Conservation (phyloP, 768 basidiomycete genomes). For the Agaricus blazei region DNA sequence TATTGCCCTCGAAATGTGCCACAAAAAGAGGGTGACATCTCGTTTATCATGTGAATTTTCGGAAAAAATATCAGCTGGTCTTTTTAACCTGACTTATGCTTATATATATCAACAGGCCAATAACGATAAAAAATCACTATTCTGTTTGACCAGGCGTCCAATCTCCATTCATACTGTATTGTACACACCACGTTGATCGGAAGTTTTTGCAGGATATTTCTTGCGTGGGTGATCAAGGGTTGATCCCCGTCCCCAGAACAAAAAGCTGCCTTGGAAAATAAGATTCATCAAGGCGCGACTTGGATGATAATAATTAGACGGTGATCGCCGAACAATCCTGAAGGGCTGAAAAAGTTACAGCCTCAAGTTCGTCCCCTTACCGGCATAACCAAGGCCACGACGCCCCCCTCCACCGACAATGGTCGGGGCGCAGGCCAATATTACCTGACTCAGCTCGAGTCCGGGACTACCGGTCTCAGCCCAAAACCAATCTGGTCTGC, state of each 20-base stretch:
- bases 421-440: no score
- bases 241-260: neutral
- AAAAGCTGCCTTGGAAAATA: neutral
- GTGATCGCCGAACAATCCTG: neutral
- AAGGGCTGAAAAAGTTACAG: neutral
- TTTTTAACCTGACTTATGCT: neutral
- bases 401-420: no score
- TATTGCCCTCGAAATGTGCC: conserved; percentile 5
- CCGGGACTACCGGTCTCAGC: no score
- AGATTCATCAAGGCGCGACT: neutral
- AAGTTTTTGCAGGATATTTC: neutral
- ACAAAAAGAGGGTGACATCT: neutral
- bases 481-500: no score
- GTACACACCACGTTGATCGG: neutral
- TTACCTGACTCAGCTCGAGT: no score
- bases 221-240: neutral
- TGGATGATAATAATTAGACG: neutral
- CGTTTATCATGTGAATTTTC: neutral
- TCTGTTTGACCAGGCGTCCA: neutral
- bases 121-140: neutral
- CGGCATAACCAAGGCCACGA: no score
- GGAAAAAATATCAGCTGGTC: neutral
- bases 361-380: neutral
- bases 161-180: neutral
- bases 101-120: neutral